Conservation (phyloP, 352 stramenopile species). For the Phytophthora gonapodyides region DNA sequence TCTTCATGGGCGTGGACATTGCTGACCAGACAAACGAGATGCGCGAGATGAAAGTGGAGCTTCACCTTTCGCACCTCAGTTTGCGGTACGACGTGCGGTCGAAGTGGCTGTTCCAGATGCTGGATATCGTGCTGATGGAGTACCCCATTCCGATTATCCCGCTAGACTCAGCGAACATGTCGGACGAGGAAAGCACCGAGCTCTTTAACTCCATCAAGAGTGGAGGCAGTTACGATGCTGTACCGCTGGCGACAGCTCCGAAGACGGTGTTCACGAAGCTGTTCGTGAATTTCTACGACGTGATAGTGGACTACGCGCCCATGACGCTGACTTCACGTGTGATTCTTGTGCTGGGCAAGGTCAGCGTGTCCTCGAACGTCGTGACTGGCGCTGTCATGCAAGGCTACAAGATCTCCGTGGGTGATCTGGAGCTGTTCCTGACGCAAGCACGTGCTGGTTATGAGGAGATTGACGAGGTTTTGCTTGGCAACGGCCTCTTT, state of each 20-base stretch:
- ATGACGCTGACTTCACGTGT: conserved; percentile 61
- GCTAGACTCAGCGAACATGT: conserved; percentile 75
- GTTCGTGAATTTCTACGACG: conserved; percentile 86
- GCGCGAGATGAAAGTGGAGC: conserved; percentile 86
- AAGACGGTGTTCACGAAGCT: conserved; percentile 91
- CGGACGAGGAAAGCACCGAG: conserved; percentile 51
- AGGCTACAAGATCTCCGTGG: conserved; percentile 82
- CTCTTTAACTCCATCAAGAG: conserved; percentile 41
- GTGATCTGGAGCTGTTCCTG: conserved; percentile 75
- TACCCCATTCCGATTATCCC: conserved; percentile 86
- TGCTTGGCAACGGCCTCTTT: conserved; percentile 76
- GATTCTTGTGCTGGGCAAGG: conserved; percentile 76
- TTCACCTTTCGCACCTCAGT: conserved; percentile 86
- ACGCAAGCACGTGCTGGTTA: conserved; percentile 66
- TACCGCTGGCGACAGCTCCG: conserved; percentile 65
- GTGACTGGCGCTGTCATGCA: conserved; percentile 86
- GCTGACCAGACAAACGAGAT: conserved; percentile 86
- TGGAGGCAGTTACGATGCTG: conserved; percentile 47
- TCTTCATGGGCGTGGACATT: conserved; percentile 85
- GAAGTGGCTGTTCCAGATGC: conserved; percentile 80
- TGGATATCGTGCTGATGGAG: conserved; percentile 78
- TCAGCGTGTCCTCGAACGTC: conserved; percentile 84
- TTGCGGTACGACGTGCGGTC: conserved; percentile 82
- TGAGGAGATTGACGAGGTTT: conserved; percentile 68
- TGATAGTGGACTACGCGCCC: conserved; percentile 80